Conservation (phyloP, 306 rosid genomes). For the Quercus variabilis region DNA sequence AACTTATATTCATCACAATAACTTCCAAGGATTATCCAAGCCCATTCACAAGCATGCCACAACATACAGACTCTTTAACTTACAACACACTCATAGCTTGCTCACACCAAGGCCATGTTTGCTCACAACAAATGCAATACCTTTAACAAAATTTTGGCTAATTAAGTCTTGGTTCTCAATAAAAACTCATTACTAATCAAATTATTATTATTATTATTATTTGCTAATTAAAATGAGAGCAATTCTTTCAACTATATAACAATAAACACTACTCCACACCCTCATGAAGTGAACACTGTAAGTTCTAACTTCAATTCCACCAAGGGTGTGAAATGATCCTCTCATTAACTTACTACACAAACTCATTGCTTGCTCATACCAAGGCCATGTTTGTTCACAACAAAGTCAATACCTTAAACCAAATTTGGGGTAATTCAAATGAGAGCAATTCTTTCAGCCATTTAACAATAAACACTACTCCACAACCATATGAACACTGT, state of each 20-base stretch:
- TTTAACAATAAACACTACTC: not conserved
- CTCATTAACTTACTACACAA: too few relatives aligned
- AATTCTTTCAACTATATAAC: not conserved
- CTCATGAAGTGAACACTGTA: not conserved
- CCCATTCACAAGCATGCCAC: not conserved
- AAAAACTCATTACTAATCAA: too few relatives aligned
- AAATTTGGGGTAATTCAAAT: not conserved
- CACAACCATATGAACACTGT: not conserved
- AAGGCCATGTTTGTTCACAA: not conserved
- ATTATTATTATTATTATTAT: too few relatives aligned
- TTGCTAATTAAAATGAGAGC: not conserved
- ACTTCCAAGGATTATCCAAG: slow-evolving; percentile 1
- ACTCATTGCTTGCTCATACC: not conserved
- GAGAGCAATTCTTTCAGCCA: not conserved
- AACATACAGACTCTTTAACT: not conserved
- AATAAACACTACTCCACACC: not conserved
- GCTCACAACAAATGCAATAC: not conserved
- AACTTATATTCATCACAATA: not conserved
- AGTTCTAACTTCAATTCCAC: not conserved
- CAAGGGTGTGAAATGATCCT: too few relatives aligned
- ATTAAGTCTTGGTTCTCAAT: not conserved
- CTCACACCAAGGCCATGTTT: not conserved
- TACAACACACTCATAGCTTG: not conserved
- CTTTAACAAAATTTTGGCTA: not conserved
- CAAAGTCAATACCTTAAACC: not conserved